A percentile compares a stretch with the other conserved stretches of the same genome.
These are phyloP conservation scores for Stephania yunnanensis DNA, from an alignment of 164 flowering plant species.

Conservation along the genomic window DNA sequence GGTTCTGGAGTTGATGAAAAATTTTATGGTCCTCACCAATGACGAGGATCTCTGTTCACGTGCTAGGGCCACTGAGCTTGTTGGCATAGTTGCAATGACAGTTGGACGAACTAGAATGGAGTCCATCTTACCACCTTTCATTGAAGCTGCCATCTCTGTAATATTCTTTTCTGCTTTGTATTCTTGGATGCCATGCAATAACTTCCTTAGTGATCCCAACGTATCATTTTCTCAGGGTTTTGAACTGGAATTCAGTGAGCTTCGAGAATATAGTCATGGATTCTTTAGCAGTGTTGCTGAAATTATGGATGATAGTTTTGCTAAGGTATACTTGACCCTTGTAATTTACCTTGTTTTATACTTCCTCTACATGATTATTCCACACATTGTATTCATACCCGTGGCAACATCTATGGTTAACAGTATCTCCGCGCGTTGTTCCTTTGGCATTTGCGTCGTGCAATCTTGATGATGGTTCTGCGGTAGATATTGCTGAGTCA, in stretches of 20 bases:
- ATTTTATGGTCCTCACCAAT: slow-evolving; percentile 82
- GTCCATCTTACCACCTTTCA: slow-evolving; percentile 75
- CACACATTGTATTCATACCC: not conserved
- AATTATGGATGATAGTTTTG: slow-evolving; percentile 76
- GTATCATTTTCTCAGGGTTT: slow-evolving; percentile 59
- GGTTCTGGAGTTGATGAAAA: slow-evolving; percentile 88
- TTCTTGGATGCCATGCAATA: not conserved
- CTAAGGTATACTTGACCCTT: slow-evolving; percentile 41
- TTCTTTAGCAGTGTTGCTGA: slow-evolving; percentile 96
- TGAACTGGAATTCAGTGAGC: slow-evolving; percentile 86
- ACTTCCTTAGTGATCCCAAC: not conserved
- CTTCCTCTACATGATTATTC: not conserved
- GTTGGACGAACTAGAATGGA: slow-evolving; percentile 86
- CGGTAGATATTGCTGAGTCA: slow-evolving; percentile 80
- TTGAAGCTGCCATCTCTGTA: slow-evolving; percentile 95
- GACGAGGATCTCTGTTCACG: slow-evolving; percentile 91
- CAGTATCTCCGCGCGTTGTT: slow-evolving; percentile 93
- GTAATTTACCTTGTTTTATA: not conserved
- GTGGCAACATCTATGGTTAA: not conserved
- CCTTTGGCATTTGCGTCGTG: slow-evolving; percentile 88
- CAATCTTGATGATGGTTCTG: slow-evolving; percentile 97
- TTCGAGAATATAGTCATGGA: slow-evolving; percentile 94
- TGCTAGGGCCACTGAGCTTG: slow-evolving; percentile 96
- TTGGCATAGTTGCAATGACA: slow-evolving; percentile 92
- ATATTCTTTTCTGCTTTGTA: slow-evolving; percentile 8